Percentiles rank a stretch among this genome's conserved stretches.
These are phyloP conservation scores for Solanum chacoense DNA, from an alignment of 305 asterid species.

Conservation along the genomic window DNA sequence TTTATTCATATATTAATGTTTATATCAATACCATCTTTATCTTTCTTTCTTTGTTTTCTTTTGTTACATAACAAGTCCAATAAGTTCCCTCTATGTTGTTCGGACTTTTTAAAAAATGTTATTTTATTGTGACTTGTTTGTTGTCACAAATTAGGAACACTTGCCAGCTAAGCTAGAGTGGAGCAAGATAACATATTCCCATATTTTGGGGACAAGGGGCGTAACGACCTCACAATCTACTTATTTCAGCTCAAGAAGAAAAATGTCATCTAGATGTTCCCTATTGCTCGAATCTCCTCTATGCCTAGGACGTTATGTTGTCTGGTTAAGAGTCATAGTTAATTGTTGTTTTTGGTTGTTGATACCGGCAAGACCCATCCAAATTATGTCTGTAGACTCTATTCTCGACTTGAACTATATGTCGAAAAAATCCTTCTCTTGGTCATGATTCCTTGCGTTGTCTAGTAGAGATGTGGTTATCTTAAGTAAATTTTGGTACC, in stretches of 20 bases:
- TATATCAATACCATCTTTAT: neutral
- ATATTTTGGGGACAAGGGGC: neutral
- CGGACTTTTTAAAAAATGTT: neutral
- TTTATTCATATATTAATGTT: conserved; percentile 7
- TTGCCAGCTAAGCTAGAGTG: neutral
- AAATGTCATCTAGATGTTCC: neutral
- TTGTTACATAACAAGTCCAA: conserved; percentile 10
- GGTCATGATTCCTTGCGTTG: no score
- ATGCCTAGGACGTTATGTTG: neutral
- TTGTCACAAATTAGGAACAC: neutral
- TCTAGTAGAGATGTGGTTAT: neutral
- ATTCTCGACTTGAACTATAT: neutral
- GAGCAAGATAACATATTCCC: neutral
- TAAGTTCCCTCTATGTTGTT: neutral
- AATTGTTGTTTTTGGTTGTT: neutral
- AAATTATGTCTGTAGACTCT: neutral
- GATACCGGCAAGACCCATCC: neutral
- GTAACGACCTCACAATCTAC: neutral
- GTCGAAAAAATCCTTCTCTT: neutral
- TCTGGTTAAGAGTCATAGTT: neutral
- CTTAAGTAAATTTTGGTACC: neutral
- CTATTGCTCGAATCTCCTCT: neutral
- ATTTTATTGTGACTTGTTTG: neutral
- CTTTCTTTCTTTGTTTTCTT: neutral
- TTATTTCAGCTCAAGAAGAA: neutral